phyloP scores from a whole-genome alignment of 139 green algal genomes.

The Picocystis salinarum region DNA sequence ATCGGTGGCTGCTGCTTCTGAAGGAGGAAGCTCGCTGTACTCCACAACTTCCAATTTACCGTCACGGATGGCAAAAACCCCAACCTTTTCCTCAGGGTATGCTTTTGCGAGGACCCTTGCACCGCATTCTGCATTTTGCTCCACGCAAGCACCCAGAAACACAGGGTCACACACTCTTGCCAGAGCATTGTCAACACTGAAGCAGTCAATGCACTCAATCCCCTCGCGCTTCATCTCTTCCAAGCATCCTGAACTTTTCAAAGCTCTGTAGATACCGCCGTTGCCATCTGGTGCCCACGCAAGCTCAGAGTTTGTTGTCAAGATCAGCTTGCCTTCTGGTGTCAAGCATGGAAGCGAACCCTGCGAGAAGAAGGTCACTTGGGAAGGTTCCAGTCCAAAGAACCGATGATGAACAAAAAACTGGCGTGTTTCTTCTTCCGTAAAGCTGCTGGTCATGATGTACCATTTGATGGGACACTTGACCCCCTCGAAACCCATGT shows the following conservation, averaged over 20 bases:
- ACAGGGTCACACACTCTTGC: conserved; percentile 51
- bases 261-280: conserved; percentile 73
- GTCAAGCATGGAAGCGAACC: conserved; percentile 70
- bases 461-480: conserved; percentile 46
- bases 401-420: conserved; percentile 45
- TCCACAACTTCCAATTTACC: conserved; percentile 49
- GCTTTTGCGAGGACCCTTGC: conserved; percentile 49
- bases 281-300: conserved; percentile 85
- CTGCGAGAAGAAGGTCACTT: conserved; percentile 83
- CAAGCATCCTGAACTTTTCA: conserved; percentile 34
- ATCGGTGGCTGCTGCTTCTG: conserved; percentile 33
- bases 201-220: conserved; percentile 66
- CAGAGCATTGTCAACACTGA: conserved; percentile 75
- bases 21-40: conserved; percentile 60
- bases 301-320: conserved; percentile 27
- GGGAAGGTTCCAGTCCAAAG: conserved; percentile 49
- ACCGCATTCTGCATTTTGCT: conserved; percentile 8
- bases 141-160: conserved; percentile 58
- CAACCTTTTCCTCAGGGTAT: conserved; percentile 56
- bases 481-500: too few relatives aligned
- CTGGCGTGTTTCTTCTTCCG: conserved; percentile 41
- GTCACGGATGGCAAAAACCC: conserved; percentile 35
- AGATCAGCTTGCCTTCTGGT: conserved; percentile 57
- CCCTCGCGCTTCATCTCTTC: conserved; percentile 36
- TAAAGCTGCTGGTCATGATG: conserved; percentile 83